phyloP scores from a whole-genome alignment of 2,329 filamentous ascomycete genomes.

The Ceratocystis papillata region DNA sequence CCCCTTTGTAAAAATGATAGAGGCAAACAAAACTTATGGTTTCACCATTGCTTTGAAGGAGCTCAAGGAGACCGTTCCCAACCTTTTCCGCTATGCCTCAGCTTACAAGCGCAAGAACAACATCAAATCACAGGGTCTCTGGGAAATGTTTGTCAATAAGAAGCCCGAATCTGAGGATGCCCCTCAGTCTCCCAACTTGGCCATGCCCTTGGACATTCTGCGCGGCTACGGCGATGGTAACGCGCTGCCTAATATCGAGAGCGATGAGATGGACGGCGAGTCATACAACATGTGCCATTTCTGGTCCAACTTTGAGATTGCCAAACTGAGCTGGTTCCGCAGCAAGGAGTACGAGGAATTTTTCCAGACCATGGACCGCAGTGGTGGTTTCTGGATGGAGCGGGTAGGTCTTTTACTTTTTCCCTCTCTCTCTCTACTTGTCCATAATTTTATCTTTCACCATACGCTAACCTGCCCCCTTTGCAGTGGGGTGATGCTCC shows the following conservation, averaged over 20 bases:
- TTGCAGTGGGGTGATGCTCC: slow-evolving; percentile 94
- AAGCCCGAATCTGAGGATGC: slow-evolving; percentile 48
- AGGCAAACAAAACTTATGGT: slow-evolving; percentile 92
- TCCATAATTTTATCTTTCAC: slow-evolving; percentile 13
- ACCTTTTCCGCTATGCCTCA: slow-evolving; percentile 97
- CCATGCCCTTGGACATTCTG: slow-evolving; percentile 69
- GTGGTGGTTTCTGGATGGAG: slow-evolving; percentile 98
- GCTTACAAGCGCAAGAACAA: slow-evolving; percentile 93
- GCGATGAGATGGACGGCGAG: slow-evolving; percentile 91
- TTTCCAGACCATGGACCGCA: slow-evolving; percentile 97
- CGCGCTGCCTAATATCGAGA: slow-evolving; percentile 68
- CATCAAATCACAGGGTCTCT: slow-evolving; percentile 78
- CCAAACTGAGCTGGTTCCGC: slow-evolving; percentile 85
- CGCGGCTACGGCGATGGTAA: slow-evolving; percentile 61
- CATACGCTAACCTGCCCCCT: slow-evolving; percentile 27
- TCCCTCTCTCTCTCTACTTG: too few species aligned
- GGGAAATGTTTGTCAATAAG: slow-evolving; percentile 96
- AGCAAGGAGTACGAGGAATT: slow-evolving; percentile 97
- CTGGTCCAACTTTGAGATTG: slow-evolving; percentile 99
- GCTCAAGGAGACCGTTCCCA: slow-evolving; percentile 91
- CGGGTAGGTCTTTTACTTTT: slow-evolving; percentile 46
- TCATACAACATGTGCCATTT: slow-evolving; percentile 99
- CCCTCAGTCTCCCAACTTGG: slow-evolving; percentile 51
- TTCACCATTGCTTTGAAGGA: slow-evolving; percentile 99
- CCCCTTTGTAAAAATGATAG: slow-evolving; percentile 90